Evolutionary conservation across 805 yeast genomes (phyloP).

Genomic region (Teunomyces lycoperdinae): DNA sequence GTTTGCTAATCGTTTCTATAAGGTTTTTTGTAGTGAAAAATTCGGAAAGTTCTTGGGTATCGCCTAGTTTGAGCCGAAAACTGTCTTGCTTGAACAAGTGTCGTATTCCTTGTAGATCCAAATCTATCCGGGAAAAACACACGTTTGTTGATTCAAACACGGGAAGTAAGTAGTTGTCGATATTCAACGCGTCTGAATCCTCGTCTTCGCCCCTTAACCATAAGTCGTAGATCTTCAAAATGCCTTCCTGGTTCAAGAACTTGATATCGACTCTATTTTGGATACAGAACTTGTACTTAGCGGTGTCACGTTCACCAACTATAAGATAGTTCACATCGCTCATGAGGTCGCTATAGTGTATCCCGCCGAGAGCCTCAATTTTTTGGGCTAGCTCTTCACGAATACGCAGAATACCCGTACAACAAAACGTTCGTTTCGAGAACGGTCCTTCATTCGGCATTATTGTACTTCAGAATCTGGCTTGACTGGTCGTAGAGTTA

Average conservation of each 20-base stretch:
- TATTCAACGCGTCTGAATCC: slow-evolving; percentile 14
- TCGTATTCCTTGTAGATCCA: slow-evolving; percentile 11
- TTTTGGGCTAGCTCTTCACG: slow-evolving; percentile 44
- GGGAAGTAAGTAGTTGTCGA: slow-evolving; percentile 30
- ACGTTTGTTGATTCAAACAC: slow-evolving; percentile 45
- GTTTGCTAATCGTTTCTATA: slow-evolving; percentile 28
- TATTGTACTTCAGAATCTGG: neutral
- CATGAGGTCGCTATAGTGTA: slow-evolving; percentile 53
- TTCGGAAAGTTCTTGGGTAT: slow-evolving; percentile 13
- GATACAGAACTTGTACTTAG: slow-evolving; percentile 52
- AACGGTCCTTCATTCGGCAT: slow-evolving; percentile 33
- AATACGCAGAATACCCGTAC: slow-evolving; percentile 48
- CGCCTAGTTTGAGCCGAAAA: slow-evolving; percentile 20
- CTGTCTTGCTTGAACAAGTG: slow-evolving; percentile 15
- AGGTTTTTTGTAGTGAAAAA: slow-evolving; percentile 30
- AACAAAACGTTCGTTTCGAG: slow-evolving; percentile 50
- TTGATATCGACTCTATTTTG: slow-evolving; percentile 52
- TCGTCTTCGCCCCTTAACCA: slow-evolving; percentile 55
- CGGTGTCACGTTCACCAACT: slow-evolving; percentile 57
- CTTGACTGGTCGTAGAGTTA: neutral
- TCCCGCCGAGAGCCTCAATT: slow-evolving; percentile 59
- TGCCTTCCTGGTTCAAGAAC: slow-evolving; percentile 48
- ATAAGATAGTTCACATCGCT: slow-evolving; percentile 58
- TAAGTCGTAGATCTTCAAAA: slow-evolving; percentile 41
- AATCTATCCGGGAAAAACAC: slow-evolving; percentile 42